phyloP scores from a whole-genome alignment of 257 asterid species.

The Echium plantagineum region DNA sequence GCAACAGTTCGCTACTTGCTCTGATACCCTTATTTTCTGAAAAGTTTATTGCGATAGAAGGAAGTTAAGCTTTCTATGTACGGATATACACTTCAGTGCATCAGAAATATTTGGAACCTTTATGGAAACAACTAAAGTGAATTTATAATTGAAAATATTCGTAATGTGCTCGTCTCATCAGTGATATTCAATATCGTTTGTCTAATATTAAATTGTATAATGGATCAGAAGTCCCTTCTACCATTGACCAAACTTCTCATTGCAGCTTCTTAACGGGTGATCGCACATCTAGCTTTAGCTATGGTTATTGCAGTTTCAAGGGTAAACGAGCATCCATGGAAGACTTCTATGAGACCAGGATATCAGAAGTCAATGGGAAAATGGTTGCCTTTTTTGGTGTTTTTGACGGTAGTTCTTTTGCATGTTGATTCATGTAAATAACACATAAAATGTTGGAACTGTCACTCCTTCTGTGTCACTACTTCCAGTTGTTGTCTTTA shows the following conservation, averaged over 20 bases:
- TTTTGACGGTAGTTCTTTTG: constrained; percentile 1
- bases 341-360: constrained; percentile 19
- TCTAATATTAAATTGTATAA: no score
- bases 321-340: constrained; percentile 34
- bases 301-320: constrained; percentile 69
- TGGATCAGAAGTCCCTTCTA: background rate
- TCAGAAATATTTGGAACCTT: background rate
- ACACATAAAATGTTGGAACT: background rate
- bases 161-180: background rate
- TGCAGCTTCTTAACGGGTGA: background rate
- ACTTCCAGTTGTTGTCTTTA: background rate
- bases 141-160: no score
- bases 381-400: constrained; percentile 39
- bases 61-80: background rate
- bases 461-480: background rate
- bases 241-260: background rate
- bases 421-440: background rate
- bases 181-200: background rate
- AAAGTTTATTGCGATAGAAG: background rate
- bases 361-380: constrained; percentile 11
- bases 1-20: no score
- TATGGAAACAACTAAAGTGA: background rate
- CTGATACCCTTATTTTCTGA: no score
- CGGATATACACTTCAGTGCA: background rate
- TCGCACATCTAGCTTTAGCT: constrained; percentile 21